Evolutionary conservation across 2,329 filamentous ascomycete species (phyloP).

Genomic region (Hypoxylon sp.): DNA sequence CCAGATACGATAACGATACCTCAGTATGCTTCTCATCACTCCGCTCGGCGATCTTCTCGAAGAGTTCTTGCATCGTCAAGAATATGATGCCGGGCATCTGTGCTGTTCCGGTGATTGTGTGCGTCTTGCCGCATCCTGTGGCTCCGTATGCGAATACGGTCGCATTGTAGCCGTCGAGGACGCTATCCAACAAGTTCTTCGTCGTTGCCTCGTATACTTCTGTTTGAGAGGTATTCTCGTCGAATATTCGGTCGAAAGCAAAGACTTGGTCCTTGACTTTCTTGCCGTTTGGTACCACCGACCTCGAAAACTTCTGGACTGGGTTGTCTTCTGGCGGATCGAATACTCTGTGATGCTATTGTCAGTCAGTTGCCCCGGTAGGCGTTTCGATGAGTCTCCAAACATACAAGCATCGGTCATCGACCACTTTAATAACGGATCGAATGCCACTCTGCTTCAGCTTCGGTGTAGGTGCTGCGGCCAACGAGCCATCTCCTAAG

Average conservation of each 20-base stretch:
- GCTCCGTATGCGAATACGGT: slow-evolving; percentile 99
- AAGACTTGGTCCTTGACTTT: slow-evolving; percentile 98
- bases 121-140: slow-evolving; percentile 97
- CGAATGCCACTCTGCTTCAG: slow-evolving; percentile 87
- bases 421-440: slow-evolving; percentile 94
- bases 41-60: slow-evolving; percentile 92
- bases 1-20: slow-evolving; percentile 91
- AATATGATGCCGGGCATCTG: slow-evolving; percentile 98
- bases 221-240: slow-evolving; percentile 90
- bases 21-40: slow-evolving; percentile 90
- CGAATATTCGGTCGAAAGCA: slow-evolving; percentile 95
- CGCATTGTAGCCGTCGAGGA: slow-evolving; percentile 97
- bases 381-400: background rate
- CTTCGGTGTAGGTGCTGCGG: slow-evolving; percentile 86
- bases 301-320: slow-evolving; percentile 86
- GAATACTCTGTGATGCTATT: slow-evolving; percentile 76
- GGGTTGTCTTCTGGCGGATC: slow-evolving; percentile 96
- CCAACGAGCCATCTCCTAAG: slow-evolving; percentile 95
- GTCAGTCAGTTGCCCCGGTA: slow-evolving; percentile 8
- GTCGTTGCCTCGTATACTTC: slow-evolving; percentile 98
- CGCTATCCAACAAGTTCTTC: slow-evolving; percentile 88
- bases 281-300: slow-evolving; percentile 85
- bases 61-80: slow-evolving; percentile 98
- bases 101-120: slow-evolving; percentile 93
- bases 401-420: slow-evolving; percentile 93